Evolutionary conservation across 2,329 filamentous ascomycete genomes (phyloP), one percentile per base, ranked within the genome.

Genomic region (Talaromyces amestolkiae): DNA sequence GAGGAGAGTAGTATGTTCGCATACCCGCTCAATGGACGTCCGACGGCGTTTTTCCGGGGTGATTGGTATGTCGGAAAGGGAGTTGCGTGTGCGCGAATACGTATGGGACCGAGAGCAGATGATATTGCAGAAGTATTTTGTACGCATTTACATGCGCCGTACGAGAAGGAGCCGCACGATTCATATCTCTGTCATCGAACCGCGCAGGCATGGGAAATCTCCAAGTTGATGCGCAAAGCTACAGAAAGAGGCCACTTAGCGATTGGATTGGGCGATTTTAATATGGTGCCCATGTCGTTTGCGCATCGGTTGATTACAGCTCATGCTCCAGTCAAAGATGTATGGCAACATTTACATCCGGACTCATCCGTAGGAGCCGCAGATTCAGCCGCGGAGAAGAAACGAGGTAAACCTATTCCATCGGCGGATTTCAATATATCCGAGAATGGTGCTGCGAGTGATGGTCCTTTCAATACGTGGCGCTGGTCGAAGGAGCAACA

Each of bases 51-150:
- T 79, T 97, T 90, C 80, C 85, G 94, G 67, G 95, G 95, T 11
- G 94, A 98, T 77, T 98, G 94, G 92, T 98, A 89, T 74, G 93
- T 97, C 10, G 95, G 95, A 0, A 98, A 98, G 76, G 95, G 95
- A 17, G 88, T 98, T 49, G 95, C 94, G 7, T 90, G 87, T 73
- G 94, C 94, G 2, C 86, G 86, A 68, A 90, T 98, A 70, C 83
- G 91, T 3, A 89, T 90, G 70, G 91, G 91, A 0, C 80, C 85
- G 0, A 84, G 80, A 0, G 76, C 78, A 53, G 85, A 85, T 66
- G 90, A 95, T 70, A 80, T 93, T 11, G 83, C 92, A 19, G 92
- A 97, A 73, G 92, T 98, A 1, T 97, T 98, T 75, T 94, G 92
- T 76, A 98, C 95, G 19, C 94, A 96, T 83, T 79, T 91, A 2